phyloP scores from a whole-genome alignment of 2,329 filamentous ascomycete species.

The Ophiosphaerella korrae region DNA sequence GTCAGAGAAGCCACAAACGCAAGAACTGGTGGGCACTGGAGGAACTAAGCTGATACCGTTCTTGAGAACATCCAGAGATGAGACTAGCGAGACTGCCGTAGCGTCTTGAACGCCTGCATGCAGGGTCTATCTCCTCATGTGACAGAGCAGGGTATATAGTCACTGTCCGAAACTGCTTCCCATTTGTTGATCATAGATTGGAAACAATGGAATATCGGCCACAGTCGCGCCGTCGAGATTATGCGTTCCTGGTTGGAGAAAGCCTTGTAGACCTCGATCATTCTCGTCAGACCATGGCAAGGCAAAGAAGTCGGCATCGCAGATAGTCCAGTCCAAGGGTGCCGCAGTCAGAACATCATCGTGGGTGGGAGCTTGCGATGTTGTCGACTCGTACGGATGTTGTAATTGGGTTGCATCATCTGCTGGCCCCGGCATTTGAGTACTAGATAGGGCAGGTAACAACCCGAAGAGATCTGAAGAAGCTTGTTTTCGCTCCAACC shows the following conservation, averaged over 20 bases:
- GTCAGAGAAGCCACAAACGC: conserved; percentile 35
- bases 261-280: conserved; percentile 37
- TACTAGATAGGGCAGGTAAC: conserved; percentile 15
- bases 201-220: conserved; percentile 40
- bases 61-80: conserved; percentile 57
- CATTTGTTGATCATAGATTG: conserved; percentile 35
- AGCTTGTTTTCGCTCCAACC: conserved; percentile 32
- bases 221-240: conserved; percentile 35
- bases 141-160: not conserved
- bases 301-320: conserved; percentile 39
- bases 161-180: conserved; percentile 14
- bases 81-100: conserved; percentile 49
- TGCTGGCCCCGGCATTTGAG: not conserved
- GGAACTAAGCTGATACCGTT: conserved; percentile 61
- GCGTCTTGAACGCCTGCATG: conserved; percentile 2
- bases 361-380: conserved; percentile 7
- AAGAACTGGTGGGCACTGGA: conserved; percentile 56
- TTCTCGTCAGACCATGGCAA: conserved; percentile 38
- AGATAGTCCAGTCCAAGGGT: conserved; percentile 37
- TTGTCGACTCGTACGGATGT: conserved; percentile 2
- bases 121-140: not conserved
- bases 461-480: conserved; percentile 39
- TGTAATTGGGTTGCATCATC: conserved; percentile 1
- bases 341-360: conserved; percentile 9
- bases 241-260: conserved; percentile 38